Evolutionary conservation across 2,329 filamentous ascomycete genomes (phyloP).

Genomic region (Alternaria gansuensis): DNA sequence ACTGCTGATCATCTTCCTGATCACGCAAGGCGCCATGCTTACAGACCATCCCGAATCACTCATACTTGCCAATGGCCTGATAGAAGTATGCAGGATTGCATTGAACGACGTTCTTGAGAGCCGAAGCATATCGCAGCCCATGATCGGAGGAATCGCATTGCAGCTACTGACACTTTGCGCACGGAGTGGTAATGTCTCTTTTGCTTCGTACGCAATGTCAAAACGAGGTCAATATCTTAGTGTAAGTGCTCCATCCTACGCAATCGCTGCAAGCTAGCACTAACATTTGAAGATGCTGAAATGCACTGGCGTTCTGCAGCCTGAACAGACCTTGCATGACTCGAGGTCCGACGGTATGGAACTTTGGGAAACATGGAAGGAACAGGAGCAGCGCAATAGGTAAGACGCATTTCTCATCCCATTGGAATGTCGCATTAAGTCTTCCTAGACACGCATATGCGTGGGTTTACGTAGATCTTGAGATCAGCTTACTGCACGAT

Average conservation of each 20-base stretch:
- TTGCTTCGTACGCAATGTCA: constrained; percentile 13
- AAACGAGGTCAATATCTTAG: constrained; percentile 18
- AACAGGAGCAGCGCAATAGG: constrained; percentile 14
- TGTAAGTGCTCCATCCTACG: background rate
- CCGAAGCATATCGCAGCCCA: constrained; percentile 16
- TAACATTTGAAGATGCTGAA: constrained; percentile 10
- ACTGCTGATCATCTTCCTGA: constrained; percentile 11
- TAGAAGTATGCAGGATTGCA: constrained; percentile 17
- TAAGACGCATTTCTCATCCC: background rate
- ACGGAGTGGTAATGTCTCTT: constrained; percentile 13
- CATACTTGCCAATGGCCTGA: constrained; percentile 12
- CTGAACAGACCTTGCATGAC: background rate
- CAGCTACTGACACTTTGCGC: constrained; percentile 16
- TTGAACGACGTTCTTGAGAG: constrained; percentile 15
- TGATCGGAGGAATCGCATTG: constrained; percentile 13
- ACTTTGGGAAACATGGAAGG: constrained; percentile 18
- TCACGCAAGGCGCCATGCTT: constrained; percentile 18
- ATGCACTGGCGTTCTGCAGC: constrained; percentile 9
- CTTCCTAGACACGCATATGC: constrained; percentile 13
- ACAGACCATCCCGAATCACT: constrained; percentile 13
- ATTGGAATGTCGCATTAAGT: background rate
- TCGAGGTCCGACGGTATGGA: background rate
- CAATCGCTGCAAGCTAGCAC: background rate
- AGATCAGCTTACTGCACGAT: constrained; percentile 15
- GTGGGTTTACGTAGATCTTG: constrained; percentile 19